Conservation (phyloP, 768 basidiomycete genomes). For the Pisolithus microcarpus region DNA sequence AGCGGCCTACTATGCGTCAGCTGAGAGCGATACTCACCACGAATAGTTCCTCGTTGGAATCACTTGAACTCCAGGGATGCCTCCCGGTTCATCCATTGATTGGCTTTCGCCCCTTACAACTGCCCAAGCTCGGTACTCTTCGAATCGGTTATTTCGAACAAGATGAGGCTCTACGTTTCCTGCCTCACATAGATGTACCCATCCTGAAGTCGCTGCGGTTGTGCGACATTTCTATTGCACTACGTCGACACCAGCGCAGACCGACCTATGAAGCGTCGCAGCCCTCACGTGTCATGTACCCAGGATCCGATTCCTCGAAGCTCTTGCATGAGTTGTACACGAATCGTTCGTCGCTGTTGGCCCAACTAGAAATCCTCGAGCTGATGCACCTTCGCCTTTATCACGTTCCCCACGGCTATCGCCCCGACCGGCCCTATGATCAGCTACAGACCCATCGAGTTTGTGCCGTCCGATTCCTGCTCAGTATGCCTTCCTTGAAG, state of each 20-base stretch:
- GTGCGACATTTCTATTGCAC: background rate
- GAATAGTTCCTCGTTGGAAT: constrained; percentile 3
- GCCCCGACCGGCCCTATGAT: background rate
- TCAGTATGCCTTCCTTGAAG: constrained; percentile 2
- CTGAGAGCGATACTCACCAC: background rate
- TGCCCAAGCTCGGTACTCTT: constrained; percentile 4
- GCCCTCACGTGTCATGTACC: no score
- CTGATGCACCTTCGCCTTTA: background rate
- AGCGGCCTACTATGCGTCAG: background rate
- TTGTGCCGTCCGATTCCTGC: background rate
- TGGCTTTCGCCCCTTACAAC: background rate
- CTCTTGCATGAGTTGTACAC: constrained; percentile 1
- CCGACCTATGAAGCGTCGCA: background rate
- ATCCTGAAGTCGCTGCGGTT: constrained; percentile 4
- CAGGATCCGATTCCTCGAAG: background rate
- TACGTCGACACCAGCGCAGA: background rate
- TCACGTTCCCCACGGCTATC: background rate
- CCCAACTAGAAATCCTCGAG: constrained; percentile 2
- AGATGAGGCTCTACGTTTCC: constrained; percentile 1
- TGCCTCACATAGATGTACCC: background rate
- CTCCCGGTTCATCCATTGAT: background rate
- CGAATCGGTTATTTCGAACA: constrained; percentile 3
- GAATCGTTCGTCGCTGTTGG: background rate
- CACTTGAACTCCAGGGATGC: constrained; percentile 2
- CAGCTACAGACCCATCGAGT: background rate